phyloP scores from a whole-genome alignment of 2,329 filamentous ascomycete species.

The Hypoxylon sp. region DNA sequence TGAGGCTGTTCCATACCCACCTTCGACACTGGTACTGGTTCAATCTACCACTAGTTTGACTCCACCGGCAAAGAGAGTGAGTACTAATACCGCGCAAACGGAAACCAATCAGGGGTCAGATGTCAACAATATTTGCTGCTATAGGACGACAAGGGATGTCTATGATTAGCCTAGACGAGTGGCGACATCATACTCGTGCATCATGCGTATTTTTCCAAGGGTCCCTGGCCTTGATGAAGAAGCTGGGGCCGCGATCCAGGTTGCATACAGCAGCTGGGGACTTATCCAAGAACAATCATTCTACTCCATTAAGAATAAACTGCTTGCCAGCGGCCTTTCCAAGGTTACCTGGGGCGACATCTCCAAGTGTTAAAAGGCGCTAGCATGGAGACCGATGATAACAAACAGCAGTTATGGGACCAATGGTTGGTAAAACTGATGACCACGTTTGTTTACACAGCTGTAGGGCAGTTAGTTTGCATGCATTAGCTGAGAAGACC shows the following conservation, averaged over 20 bases:
- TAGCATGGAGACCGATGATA: slow-evolving; percentile 1
- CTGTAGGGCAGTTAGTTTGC: neutral
- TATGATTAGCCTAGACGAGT: slow-evolving; percentile 3
- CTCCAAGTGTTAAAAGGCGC: neutral
- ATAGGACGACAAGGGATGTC: slow-evolving; percentile 5
- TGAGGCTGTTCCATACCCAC: neutral
- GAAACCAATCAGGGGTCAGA: slow-evolving; percentile 32
- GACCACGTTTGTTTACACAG: slow-evolving; percentile 11
- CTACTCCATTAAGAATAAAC: neutral
- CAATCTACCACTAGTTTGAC: slow-evolving; percentile 10
- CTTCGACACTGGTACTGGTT: neutral
- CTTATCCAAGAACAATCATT: neutral
- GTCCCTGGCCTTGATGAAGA: slow-evolving; percentile 7
- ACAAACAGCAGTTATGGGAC: neutral
- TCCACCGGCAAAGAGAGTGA: slow-evolving; percentile 13
- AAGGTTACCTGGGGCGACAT: neutral
- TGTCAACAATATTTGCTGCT: slow-evolving; percentile 1
- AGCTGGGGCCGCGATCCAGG: slow-evolving; percentile 9
- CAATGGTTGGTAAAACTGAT: slow-evolving; percentile 10
- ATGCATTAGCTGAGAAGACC: slow-evolving; percentile 4
- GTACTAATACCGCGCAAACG: slow-evolving; percentile 20
- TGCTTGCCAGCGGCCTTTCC: neutral
- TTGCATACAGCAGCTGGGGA: slow-evolving; percentile 10
- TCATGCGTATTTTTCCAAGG: neutral
- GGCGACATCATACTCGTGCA: slow-evolving; percentile 6